Evolutionary conservation across 2,329 filamentous ascomycete genomes (phyloP), one percentile per base, ranked within the genome.

Genomic region (Clonostachys rhizophaga): DNA sequence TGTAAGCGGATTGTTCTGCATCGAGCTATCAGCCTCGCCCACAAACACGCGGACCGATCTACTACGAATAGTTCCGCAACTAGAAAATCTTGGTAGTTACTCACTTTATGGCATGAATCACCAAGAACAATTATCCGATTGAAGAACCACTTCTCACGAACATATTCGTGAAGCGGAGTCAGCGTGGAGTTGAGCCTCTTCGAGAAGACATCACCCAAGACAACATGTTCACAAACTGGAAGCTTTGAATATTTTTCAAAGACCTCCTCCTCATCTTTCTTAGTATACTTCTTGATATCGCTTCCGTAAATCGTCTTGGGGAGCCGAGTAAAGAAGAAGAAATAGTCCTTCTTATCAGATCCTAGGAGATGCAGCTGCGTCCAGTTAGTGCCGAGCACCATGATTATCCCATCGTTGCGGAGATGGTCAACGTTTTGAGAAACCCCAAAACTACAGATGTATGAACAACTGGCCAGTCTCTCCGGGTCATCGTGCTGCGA

Each of bases 391-490:
- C 57, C 59, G 35, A 53, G 52, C 5, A 50, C 48, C 1, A 53
- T 46, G 44, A 55, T 47, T 16, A 55, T 33, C 14, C 56, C 49
- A 5, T 56, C 54, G 3, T 46, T 9, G 6, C 35, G n/a, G 53
- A 53, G 58, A 18, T 49, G 50, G 2, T 50, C 42, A 6, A 63
- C 57, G 11, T 60, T 34, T 14, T 63, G 51, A 4, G 65, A 60
- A 13, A 69, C 69, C 5, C 68, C 67, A 42, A 67, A 71, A 14
- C 61, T 61, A 51, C 66, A 69, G 9, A 52, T 49, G 39, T 67
- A 69, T 34, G 56, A 50, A 36, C 53, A 58, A 1, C 51, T 49
- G 9, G 58, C 50, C 2, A 40, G 24, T 11, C 55, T 49, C 18
- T 54, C 46, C 24, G 63, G 57, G 2, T 49, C 44, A 0, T 30